Conservation (phyloP, 106 monocot species). For the Allium fistulosum region DNA sequence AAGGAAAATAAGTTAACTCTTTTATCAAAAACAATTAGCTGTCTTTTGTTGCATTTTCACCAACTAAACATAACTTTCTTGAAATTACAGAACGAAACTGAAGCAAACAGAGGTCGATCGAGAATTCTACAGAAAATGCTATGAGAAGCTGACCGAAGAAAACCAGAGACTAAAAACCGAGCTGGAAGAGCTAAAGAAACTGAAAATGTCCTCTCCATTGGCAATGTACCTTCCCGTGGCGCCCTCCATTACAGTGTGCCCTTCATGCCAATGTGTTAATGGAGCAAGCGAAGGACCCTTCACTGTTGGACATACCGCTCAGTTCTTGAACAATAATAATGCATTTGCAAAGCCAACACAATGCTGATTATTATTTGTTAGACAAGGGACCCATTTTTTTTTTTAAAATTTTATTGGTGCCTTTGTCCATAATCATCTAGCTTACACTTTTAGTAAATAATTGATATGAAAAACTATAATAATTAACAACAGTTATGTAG, state of each 20-base stretch:
- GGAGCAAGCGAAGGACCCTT: not conserved
- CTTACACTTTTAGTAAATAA: too few relatives aligned
- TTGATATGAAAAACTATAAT: too few relatives aligned
- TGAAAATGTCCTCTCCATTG: conserved; percentile 24
- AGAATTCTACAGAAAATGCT: conserved; percentile 33
- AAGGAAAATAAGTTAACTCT: not conserved
- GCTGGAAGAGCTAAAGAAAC: conserved; percentile 38
- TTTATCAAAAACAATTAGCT: not conserved
- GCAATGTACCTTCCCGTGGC: conserved; percentile 35
- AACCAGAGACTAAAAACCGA: conserved; percentile 38
- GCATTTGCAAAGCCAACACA: too few relatives aligned
- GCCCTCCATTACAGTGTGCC: conserved; percentile 41
- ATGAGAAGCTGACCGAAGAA: conserved; percentile 37
- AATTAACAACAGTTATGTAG: too few relatives aligned
- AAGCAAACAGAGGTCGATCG: conserved; percentile 40
- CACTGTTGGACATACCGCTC: not conserved
- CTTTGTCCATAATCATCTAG: too few relatives aligned
- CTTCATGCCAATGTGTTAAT: conserved; percentile 11
- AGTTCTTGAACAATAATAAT: not conserved
- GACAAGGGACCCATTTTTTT: too few relatives aligned
- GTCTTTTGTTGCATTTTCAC: not conserved
- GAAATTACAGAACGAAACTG: conserved; percentile 22
- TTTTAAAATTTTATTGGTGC: too few relatives aligned
- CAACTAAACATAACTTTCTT: not conserved
- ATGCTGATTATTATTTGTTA: too few relatives aligned